phyloP scores from a whole-genome alignment of 305 asterid species.

The Rubia occidens region DNA sequence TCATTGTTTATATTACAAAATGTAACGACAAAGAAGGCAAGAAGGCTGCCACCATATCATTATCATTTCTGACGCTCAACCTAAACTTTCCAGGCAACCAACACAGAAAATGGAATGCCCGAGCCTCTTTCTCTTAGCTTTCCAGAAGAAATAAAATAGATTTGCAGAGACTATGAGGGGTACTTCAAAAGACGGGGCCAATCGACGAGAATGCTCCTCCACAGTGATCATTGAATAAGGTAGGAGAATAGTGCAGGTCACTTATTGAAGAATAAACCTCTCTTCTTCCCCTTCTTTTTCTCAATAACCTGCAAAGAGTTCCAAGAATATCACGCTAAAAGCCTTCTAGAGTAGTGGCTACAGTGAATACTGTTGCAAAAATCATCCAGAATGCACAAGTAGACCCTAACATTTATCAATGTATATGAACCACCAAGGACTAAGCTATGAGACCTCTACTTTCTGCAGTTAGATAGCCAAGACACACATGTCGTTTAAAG shows the following conservation, averaged over 20 bases:
- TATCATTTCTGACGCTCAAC: neutral
- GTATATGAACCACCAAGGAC: neutral
- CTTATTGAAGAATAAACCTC: constrained; percentile 58
- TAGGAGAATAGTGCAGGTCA: constrained; percentile 13
- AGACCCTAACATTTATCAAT: neutral
- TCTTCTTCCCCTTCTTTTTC: constrained; percentile 59
- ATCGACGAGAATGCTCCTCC: neutral
- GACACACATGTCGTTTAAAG: neutral
- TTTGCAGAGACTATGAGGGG: neutral
- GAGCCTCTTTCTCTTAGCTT: neutral
- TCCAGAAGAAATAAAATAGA: neutral
- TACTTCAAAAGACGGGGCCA: neutral
- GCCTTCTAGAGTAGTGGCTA: neutral
- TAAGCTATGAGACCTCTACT: neutral
- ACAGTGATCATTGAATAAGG: neutral
- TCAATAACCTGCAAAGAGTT: constrained; percentile 53
- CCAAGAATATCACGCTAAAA: constrained; percentile 5
- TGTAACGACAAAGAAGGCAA: neutral
- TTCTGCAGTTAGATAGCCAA: neutral
- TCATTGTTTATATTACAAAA: neutral
- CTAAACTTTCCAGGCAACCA: neutral
- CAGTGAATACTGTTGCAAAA: neutral
- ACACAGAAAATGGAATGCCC: neutral
- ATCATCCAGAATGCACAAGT: neutral
- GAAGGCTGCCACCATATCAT: neutral